Conservation (phyloP, 345 rosid species). For the Excoecaria cochinchinensis region DNA sequence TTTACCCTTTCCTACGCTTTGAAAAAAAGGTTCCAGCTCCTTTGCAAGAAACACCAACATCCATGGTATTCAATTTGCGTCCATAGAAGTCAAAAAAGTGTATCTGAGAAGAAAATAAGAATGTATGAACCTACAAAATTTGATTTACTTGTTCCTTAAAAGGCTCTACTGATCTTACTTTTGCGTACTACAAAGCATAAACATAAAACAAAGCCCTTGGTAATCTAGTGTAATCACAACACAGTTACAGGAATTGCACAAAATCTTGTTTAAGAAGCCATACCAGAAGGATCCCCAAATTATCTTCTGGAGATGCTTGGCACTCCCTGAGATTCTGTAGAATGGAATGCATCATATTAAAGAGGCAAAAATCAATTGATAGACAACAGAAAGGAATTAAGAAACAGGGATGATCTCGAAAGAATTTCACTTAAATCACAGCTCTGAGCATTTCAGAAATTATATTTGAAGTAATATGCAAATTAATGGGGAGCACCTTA, state of each 20-base stretch:
- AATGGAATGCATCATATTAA: constrained; percentile 18
- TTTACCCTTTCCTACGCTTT: constrained; percentile 74
- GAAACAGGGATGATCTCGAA: background rate
- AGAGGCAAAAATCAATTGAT: background rate
- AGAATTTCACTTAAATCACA: background rate
- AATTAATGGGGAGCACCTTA: background rate
- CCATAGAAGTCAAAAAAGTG: constrained; percentile 91
- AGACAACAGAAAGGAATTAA: background rate
- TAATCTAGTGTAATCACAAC: background rate
- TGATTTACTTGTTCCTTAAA: background rate
- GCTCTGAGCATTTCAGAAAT: background rate
- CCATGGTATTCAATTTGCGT: constrained; percentile 61
- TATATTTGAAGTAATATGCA: background rate
- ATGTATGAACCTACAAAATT: background rate
- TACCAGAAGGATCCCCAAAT: constrained; percentile 91
- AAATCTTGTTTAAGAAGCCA: constrained; percentile 15
- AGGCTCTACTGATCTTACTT: background rate
- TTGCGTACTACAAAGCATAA: background rate
- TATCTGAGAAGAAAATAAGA: constrained; percentile 42
- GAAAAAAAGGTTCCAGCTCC: constrained; percentile 61
- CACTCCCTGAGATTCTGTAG: constrained; percentile 55
- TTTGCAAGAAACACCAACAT: constrained; percentile 91
- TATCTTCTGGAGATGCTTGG: constrained; percentile 57
- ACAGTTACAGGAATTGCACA: background rate
- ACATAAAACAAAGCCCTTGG: background rate